A percentile compares a stretch with the other conserved stretches of the same genome.
Conservation (phyloP, 495 filamentous ascomycete species). For the Tuber umbilicatum region DNA sequence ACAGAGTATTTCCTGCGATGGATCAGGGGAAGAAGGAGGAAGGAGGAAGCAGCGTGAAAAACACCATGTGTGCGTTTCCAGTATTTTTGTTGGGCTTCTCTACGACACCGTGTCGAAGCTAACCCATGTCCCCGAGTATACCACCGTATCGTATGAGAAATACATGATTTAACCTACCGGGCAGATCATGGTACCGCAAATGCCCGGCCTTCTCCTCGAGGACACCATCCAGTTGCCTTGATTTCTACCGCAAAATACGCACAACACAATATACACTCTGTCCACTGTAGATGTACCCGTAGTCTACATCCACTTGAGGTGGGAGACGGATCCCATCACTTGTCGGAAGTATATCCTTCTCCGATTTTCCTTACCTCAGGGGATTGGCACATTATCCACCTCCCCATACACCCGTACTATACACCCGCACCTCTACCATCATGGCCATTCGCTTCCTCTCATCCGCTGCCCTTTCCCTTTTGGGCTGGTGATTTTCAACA, state of each 20-base stretch:
- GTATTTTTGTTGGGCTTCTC: not conserved
- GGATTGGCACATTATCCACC: not conserved
- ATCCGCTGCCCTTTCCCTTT: not conserved
- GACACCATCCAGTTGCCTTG: not conserved
- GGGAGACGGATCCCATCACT: not conserved
- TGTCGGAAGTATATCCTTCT: not conserved
- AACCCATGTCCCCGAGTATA: not conserved
- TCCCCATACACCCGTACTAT: not conserved
- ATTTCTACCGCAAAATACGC: not conserved
- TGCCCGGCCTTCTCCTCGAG: constrained; percentile 1
- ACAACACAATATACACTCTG: not conserved
- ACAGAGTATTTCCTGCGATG: not conserved
- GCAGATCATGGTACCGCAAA: not conserved
- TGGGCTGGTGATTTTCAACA: not conserved
- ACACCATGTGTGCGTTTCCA: not conserved
- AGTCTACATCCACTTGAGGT: not conserved
- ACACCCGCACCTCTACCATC: not conserved
- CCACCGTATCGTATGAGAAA: not conserved
- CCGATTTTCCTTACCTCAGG: not conserved
- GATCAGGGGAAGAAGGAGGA: not conserved
- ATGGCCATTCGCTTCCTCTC: not conserved
- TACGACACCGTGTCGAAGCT: not conserved
- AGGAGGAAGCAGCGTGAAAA: not conserved
- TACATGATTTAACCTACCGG: not conserved
- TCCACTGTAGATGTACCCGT: not conserved